Percentiles rank a stretch among this genome's conserved stretches.
These are phyloP conservation scores for Claviceps maximensis DNA, from an alignment of 2,329 filamentous ascomycete genomes.

Conservation along the genomic window DNA sequence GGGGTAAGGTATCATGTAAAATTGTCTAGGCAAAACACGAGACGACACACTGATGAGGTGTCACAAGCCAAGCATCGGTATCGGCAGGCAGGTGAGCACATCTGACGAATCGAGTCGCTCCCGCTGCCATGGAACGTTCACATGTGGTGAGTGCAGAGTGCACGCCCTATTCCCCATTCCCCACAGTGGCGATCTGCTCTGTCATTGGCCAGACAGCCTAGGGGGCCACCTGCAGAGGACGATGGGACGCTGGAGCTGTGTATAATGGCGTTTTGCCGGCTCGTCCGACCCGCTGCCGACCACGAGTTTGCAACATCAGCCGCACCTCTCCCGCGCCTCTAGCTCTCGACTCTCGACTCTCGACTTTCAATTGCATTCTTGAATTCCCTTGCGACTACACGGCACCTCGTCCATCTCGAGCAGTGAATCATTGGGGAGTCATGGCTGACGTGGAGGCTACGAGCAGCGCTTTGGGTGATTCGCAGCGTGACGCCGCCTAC, in stretches of 20 bases:
- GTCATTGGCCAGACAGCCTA: not conserved
- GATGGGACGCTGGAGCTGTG: not conserved
- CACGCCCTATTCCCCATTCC: not conserved
- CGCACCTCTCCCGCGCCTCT: too few species aligned
- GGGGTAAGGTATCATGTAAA: too few species aligned
- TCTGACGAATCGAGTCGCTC: too few species aligned
- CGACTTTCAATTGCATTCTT: too few species aligned
- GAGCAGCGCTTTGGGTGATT: not conserved
- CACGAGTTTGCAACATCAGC: too few species aligned
- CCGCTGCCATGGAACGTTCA: not conserved
- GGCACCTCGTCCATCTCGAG: not conserved
- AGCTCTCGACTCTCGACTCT: too few species aligned
- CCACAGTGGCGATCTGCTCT: not conserved
- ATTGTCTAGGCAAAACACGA: too few species aligned
- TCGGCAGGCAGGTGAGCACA: too few species aligned
- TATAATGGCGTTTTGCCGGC: not conserved
- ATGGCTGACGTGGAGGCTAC: not conserved
- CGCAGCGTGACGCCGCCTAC: constrained; percentile 7
- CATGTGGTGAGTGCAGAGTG: not conserved
- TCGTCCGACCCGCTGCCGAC: too few species aligned
- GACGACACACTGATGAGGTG: too few species aligned
- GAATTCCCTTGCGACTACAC: not conserved
- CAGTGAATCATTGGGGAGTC: not conserved
- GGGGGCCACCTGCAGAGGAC: not conserved
- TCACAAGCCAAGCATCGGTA: too few species aligned